Base-by-base conservation (phyloP, 768 basidiomycete genomes). In the Leccinum sublutescens region DNA sequence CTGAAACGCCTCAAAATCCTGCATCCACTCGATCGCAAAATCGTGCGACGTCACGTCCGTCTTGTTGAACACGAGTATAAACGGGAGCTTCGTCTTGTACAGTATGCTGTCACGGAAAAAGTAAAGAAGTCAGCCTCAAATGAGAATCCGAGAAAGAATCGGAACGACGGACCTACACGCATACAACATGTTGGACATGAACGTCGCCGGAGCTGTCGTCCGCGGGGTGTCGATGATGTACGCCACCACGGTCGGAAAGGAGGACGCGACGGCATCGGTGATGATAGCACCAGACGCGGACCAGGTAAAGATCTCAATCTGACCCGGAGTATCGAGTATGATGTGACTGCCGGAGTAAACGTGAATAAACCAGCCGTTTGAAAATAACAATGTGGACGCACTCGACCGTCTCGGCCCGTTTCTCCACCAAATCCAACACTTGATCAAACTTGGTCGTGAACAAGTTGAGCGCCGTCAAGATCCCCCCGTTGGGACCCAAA, bases 241-340 rank as follows among this genome's bases (percentile, higher is more conserved):
- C 15, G 97, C 97, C 36, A 99, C 87, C 34, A 96, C 93, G 2
- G 97, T 89, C 5, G 97, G 97, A 58, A 98, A 78, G 0, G 95
- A 85, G 3, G 93, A 91, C 1, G 97, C 97, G 45, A 99, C 81
- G 17, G 97, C 93, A 70, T 98, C 95, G 45, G 97, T 99, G 66
- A 99, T 98, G 69, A 99, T 99, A 11, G 96, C 89, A 5, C 97
- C 97, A 50, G 95, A 98, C 2, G 97, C 97, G 0, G 95, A 98
- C 97, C 97, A 99, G 52, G 97, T 99, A 71, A 99, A 99, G 64
- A 98, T 99, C 76, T 99, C 97, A 68, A 99, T 99, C 75, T 99
- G 97, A 4, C 97, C 97, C 6, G 97, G 97, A 0, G 97, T 99
- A 68, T 99, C 97, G 50, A 99, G 79, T 50, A 99, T 87, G 60